phyloP scores from a whole-genome alignment of 2,329 filamentous ascomycete species.

The Dissoconium aciculare region DNA sequence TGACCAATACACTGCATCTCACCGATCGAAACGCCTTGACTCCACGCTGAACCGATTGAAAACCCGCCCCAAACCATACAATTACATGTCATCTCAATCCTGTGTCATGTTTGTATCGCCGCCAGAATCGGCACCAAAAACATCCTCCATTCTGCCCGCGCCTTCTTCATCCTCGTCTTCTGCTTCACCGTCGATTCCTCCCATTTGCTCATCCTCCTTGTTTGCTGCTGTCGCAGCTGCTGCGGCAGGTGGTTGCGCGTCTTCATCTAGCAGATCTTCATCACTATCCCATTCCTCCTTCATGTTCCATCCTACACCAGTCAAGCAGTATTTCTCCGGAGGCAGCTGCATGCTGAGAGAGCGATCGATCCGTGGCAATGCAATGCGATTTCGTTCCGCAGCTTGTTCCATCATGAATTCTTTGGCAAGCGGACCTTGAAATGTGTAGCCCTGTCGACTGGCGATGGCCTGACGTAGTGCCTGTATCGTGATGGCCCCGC shows the following conservation, averaged over 20 bases:
- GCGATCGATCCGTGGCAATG: slow-evolving; percentile 42
- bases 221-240: slow-evolving; percentile 14
- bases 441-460: slow-evolving; percentile 53
- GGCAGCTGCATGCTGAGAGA: slow-evolving; percentile 45
- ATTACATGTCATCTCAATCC: too few species aligned
- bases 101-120: slow-evolving; percentile 22
- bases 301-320: slow-evolving; percentile 41
- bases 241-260: slow-evolving; percentile 33
- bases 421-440: slow-evolving; percentile 49
- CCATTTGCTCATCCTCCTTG: slow-evolving; percentile 22
- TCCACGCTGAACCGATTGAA: too few species aligned
- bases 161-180: slow-evolving; percentile 24
- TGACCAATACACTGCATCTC: too few species aligned
- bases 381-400: slow-evolving; percentile 51
- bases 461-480: slow-evolving; percentile 60
- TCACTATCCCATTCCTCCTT: slow-evolving; percentile 45
- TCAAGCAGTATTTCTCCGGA: slow-evolving; percentile 47
- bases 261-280: slow-evolving; percentile 24
- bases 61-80: too few species aligned
- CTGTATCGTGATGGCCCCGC: slow-evolving; percentile 44
- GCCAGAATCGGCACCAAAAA: slow-evolving; percentile 25
- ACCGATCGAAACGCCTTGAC: too few species aligned
- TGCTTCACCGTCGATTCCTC: slow-evolving; percentile 30
- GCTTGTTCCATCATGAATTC: slow-evolving; percentile 68
- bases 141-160: slow-evolving; percentile 28